Evolutionary conservation across 2,329 filamentous ascomycete genomes (phyloP).

Genomic region (Phialemonium atrogriseum): DNA sequence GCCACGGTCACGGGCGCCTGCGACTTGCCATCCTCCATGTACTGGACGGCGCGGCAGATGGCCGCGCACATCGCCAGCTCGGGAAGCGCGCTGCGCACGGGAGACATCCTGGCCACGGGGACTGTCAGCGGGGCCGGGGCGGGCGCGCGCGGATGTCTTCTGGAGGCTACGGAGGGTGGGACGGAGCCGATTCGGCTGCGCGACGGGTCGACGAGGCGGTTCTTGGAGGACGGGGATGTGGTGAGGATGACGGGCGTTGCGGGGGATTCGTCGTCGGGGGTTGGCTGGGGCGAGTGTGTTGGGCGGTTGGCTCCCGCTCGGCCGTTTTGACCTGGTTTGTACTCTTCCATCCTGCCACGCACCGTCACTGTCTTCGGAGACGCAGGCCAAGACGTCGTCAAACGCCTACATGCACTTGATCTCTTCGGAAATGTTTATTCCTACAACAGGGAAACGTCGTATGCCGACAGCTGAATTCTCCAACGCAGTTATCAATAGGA

Average conservation of each 20-base stretch:
- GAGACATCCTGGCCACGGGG: conserved; percentile 32
- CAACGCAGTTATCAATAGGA: too few relatives aligned
- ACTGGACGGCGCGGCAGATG: conserved; percentile 29
- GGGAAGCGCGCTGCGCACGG: conserved; percentile 27
- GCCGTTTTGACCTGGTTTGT: too few relatives aligned
- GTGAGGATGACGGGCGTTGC: conserved; percentile 27
- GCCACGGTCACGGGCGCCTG: too few relatives aligned
- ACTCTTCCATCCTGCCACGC: too few relatives aligned
- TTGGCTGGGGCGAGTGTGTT: conserved; percentile 28
- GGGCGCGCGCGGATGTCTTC: conserved; percentile 28
- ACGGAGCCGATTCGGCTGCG: conserved; percentile 17
- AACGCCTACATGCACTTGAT: too few relatives aligned
- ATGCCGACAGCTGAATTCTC: too few relatives aligned
- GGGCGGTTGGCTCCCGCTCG: conserved; percentile 12
- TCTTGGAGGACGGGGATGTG: conserved; percentile 31
- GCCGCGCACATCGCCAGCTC: conserved; percentile 27
- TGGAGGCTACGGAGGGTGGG: conserved; percentile 29
- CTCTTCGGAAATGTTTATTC: too few relatives aligned
- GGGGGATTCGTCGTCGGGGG: conserved; percentile 33
- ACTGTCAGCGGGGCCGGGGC: conserved; percentile 28
- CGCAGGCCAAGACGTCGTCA: too few relatives aligned
- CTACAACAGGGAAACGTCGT: too few relatives aligned
- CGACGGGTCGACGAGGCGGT: conserved; percentile 23
- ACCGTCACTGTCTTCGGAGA: too few relatives aligned
- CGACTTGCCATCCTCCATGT: too few relatives aligned